Base-by-base conservation (phyloP, 305 asterid genomes). In the Stenogyne calaminthoides region DNA sequence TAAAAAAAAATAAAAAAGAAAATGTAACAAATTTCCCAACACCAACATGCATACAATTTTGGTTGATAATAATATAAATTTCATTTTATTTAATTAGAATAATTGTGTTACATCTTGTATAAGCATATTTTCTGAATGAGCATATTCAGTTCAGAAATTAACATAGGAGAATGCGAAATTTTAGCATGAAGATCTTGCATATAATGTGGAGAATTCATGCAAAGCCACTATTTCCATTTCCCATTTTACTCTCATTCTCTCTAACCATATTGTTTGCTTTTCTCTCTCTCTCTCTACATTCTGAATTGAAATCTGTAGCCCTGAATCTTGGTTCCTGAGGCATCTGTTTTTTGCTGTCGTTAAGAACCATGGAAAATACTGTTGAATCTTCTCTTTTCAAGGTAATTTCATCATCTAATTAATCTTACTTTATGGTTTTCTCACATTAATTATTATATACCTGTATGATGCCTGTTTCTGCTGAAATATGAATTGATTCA, bases 311-410 rank as follows among this genome's bases (percentile, higher is more conserved):
- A 68, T 81, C 73, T 74, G 59, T 66, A 81, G 71, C 66, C 64
- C 18, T 16, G 36, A 16, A 64, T 57, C 57, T 78, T 83, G 81
- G 86, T 81, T 86, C 88, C 84, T 71, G 80, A 71, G 87, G 75
- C 77, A 80, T 69, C 73, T 70, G 63, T 32, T 72, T 56, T 76
- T 14, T 80, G 82, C 79, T 77, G 84, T 70, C 80, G 79, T 80
- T 76, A 37, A 73, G 87, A 88, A 84, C 91, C 88, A 89, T 89
- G 96, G 88, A 80, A 74, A 79, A 70, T 66, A 72, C 57, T 72
- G 78, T 36, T 73, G 83, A 80, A 64, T 77, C 84, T 77, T 72
- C 76, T 59, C 22, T 80, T 72, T 78, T n/a, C 91, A 77, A 51
- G 90, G 96, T 88, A 84, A 64, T 76, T 18, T 36, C 72, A 2